Base-by-base conservation (phyloP, 2,329 filamentous ascomycete species). In the Blumeria graminis region DNA sequence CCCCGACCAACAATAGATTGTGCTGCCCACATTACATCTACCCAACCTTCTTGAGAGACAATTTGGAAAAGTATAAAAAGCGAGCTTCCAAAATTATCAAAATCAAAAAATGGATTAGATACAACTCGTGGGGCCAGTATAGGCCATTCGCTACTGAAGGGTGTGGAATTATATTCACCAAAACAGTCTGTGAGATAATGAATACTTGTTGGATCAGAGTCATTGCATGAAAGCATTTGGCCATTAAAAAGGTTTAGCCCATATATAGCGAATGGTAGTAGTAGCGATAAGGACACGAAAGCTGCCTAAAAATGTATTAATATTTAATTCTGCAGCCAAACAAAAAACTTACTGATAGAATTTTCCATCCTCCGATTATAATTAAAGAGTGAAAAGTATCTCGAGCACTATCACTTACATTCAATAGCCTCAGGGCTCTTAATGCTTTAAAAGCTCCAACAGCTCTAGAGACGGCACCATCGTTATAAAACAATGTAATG, bases 31-130 rank as follows among this genome's bases (percentile, higher is more conserved):
- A 92, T 86, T n/a, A 94, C 87, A 67, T 94, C 88, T 10, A 82
- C 81, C 92, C 93, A 98, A 36, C 92, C 92, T 73, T 98, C 93
- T 68, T 98, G 92, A 55, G 90, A 96, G 45, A 96, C 90, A 69
- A 98, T 95, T 68, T 96, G 89, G 71, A 95, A 98, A 58, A 98
- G 84, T 59, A 94, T 93, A 71, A 96, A 96, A 36, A 98, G 74
- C 0, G 90, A 84, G 56, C 86, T 78, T n/a, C 84, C 86, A 64
- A 98, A 98, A 65, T 93, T 84, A 68, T 98, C 92, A 65, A 98
- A 98, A 67, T 84, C 84, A 69, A 84, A 96, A 65, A 80, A 94
- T 0, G 82, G 80, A 63, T 98, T 96, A 1, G 77, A 70, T 10
- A 83, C 87, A 51, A 83, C 79, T 56, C 92, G 80, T 6, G 92